phyloP scores from a whole-genome alignment of 2,329 filamentous ascomycete genomes.

The Fusarium brevicatenulatum region DNA sequence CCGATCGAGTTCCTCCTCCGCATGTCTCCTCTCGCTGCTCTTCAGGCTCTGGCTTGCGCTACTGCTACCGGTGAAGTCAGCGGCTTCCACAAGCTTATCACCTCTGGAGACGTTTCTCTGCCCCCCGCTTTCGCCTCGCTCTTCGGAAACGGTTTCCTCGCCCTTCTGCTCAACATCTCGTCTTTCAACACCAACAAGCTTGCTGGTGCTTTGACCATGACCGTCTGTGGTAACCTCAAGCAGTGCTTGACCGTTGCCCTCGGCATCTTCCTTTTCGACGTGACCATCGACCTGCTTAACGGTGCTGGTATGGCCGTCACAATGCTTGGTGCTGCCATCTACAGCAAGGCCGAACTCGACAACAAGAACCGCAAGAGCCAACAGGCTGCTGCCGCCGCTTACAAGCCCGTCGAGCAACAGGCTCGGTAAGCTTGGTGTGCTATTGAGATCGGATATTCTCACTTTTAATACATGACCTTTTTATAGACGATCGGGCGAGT shows the following conservation, averaged over 20 bases:
- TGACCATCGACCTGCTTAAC: conserved; percentile 62
- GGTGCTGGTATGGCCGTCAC: conserved; percentile 66
- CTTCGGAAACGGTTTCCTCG: conserved; percentile 62
- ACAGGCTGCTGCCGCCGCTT: conserved; percentile 47
- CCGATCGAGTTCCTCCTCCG: conserved; percentile 70
- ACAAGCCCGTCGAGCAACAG: conserved; percentile 52
- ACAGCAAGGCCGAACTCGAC: conserved; percentile 66
- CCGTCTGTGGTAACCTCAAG: conserved; percentile 68
- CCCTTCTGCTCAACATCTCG: conserved; percentile 66
- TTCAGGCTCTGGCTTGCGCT: conserved; percentile 65
- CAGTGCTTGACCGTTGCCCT: conserved; percentile 66
- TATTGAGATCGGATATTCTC: conserved; percentile 23
- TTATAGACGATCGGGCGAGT: conserved; percentile 39
- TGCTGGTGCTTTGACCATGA: conserved; percentile 68
- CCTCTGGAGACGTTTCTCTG: conserved; percentile 50
- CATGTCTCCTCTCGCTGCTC: conserved; percentile 69
- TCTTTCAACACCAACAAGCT: conserved; percentile 69
- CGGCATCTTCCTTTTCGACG: conserved; percentile 63
- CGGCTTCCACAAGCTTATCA: conserved; percentile 52
- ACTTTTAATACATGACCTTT: conserved; percentile 43
- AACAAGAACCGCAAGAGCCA: conserved; percentile 51
- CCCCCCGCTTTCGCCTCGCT: conserved; percentile 54
- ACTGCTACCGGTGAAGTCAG: conserved; percentile 62
- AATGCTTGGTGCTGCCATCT: conserved; percentile 65
- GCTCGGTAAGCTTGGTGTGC: conserved; percentile 28